Conservation (phyloP, 2,329 filamentous ascomycete species). For the Monilinia fructicola region DNA sequence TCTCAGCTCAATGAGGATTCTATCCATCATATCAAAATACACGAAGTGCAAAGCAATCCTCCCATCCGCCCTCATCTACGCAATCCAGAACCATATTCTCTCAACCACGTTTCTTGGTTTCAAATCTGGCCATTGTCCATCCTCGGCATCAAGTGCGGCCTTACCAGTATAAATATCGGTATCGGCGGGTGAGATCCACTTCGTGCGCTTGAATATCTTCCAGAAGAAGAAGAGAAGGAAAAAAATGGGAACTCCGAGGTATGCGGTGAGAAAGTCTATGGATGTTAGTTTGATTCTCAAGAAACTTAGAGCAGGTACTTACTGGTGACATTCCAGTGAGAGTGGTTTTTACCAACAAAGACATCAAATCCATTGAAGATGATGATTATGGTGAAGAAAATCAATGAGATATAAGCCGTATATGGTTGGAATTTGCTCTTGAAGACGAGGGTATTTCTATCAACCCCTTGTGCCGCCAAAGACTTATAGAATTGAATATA, state of each 20-base stretch:
- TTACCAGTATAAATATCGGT: conserved; percentile 49
- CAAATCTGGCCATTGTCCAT: conserved; percentile 44
- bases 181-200: conserved; percentile 41
- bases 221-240: conserved; percentile 68
- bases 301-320: conserved; percentile 21
- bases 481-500: conserved; percentile 73
- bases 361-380: conserved; percentile 75
- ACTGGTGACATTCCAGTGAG: conserved; percentile 62
- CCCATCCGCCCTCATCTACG: conserved; percentile 34
- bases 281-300: conserved; percentile 52
- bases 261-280: conserved; percentile 71
- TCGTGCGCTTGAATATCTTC: conserved; percentile 68
- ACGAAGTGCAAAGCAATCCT: not conserved
- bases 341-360: conserved; percentile 59
- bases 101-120: conserved; percentile 46
- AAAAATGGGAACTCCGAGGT: conserved; percentile 72
- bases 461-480: conserved; percentile 65
- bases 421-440: conserved; percentile 69
- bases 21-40: conserved; percentile 18
- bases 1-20: not conserved
- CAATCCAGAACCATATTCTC: conserved; percentile 49
- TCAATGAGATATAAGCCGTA: conserved; percentile 63
- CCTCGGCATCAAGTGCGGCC: conserved; percentile 47
- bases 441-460: conserved; percentile 68
- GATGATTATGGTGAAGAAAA: conserved; percentile 66